Evolutionary conservation across 176 grass and related monocot species (phyloP).

Genomic region (Elymus sibiricus): DNA sequence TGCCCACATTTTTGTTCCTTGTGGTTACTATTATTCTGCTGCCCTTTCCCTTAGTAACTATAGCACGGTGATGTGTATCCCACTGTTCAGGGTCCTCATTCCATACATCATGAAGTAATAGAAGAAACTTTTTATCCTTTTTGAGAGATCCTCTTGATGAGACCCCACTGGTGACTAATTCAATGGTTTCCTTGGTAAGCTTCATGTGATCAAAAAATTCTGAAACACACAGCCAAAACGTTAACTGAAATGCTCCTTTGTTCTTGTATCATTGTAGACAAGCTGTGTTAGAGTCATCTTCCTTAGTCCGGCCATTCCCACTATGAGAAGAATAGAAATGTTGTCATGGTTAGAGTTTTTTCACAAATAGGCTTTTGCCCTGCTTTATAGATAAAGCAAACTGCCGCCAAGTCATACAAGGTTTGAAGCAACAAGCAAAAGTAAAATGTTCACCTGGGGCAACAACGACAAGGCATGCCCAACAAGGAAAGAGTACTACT

Average conservation of each 20-base stretch:
- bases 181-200: conserved; percentile 65
- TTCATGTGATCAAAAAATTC: conserved; percentile 67
- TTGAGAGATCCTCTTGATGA: conserved; percentile 58
- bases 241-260: conserved; percentile 58
- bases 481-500: no score
- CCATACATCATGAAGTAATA: conserved; percentile 83
- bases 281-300: conserved; percentile 74
- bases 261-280: conserved; percentile 66
- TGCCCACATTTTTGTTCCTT: conserved; percentile 52
- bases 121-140: conserved; percentile 61
- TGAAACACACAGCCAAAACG: conserved; percentile 70
- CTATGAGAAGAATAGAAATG: conserved; percentile 58
- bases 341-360: not conserved
- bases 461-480: no score
- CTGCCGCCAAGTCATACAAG: not conserved
- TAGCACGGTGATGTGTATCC: conserved; percentile 47
- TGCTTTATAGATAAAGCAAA: conserved; percentile 12
- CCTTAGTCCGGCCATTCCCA: conserved; percentile 75
- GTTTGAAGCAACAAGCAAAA: no score
- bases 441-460: no score
- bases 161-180: conserved; percentile 41
- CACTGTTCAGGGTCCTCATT: conserved; percentile 67
- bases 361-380: not conserved
- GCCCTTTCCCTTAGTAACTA: conserved; percentile 34
- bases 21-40: conserved; percentile 75